These are phyloP conservation scores for Chrysophaeum taylorii DNA, from an alignment of 352 stramenopile genomes.

Conservation along the genomic window DNA sequence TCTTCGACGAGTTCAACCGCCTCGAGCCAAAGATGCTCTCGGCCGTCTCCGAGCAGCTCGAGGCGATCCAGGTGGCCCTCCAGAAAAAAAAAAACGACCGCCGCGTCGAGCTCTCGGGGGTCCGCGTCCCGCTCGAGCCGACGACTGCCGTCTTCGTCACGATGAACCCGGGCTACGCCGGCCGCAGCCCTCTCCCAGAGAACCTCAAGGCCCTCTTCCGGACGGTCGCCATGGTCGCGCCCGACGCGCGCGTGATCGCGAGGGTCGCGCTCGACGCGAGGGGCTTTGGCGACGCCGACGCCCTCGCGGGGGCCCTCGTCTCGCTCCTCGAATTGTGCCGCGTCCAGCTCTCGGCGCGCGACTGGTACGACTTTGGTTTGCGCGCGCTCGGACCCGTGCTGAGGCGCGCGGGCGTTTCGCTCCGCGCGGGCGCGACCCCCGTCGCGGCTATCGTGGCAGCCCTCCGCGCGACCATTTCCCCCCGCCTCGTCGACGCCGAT, in stretches of 20 bases:
- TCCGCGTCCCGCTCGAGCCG: constrained; percentile 82
- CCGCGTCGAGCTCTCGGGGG: constrained; percentile 81
- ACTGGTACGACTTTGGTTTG: constrained; percentile 99
- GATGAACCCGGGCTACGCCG: constrained; percentile 99
- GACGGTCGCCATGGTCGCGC: constrained; percentile 98
- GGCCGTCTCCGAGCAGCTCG: constrained; percentile 98
- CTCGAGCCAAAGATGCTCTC: constrained; percentile 98
- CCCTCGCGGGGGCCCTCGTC: constrained; percentile 90
- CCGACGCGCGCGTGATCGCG: constrained; percentile 96
- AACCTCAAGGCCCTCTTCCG: constrained; percentile 98
- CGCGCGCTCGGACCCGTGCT: constrained; percentile 97
- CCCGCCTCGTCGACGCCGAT: neutral
- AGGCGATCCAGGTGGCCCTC: constrained; percentile 96
- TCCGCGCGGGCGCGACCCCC: neutral
- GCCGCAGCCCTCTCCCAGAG: constrained; percentile 71
- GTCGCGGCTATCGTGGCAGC: too few species aligned
- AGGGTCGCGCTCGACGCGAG: constrained; percentile 99
- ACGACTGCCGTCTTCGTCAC: constrained; percentile 99
- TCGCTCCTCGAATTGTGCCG: constrained; percentile 95
- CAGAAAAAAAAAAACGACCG: constrained; percentile 20
- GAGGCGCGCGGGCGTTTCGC: constrained; percentile 68
- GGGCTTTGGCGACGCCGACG: constrained; percentile 82
- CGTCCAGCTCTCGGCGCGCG: constrained; percentile 92
- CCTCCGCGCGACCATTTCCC: neutral
- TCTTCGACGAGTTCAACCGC: constrained; percentile 99